Evolutionary conservation across 495 filamentous ascomycete species (phyloP).

Genomic region (Penicillium manginii): DNA sequence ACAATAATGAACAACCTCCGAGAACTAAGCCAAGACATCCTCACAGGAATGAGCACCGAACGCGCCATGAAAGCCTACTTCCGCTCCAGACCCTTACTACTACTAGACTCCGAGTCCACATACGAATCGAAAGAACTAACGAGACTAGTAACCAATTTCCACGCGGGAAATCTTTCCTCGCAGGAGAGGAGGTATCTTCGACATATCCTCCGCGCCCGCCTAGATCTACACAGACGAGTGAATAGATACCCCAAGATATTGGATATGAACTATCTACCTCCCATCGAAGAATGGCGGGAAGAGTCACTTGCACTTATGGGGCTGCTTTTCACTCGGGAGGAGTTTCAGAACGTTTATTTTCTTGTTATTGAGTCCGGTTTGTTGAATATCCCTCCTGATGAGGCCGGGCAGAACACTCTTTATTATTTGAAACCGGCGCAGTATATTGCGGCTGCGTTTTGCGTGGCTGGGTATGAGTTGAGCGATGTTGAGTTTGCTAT

Average conservation of each 20-base stretch:
- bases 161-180: background rate
- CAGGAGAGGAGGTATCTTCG: background rate
- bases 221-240: background rate
- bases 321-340: background rate
- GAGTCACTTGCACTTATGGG: background rate
- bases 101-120: too few species aligned
- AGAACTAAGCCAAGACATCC: background rate
- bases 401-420: background rate
- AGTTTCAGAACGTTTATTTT: background rate
- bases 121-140: background rate
- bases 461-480: background rate
- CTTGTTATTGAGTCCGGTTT: background rate
- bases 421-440: background rate
- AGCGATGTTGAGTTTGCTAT: background rate
- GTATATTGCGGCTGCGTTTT: background rate
- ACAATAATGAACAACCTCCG: background rate
- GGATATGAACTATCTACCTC: background rate
- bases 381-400: background rate
- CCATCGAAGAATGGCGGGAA: background rate
- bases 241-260: background rate
- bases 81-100: background rate
- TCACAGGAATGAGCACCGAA: background rate
- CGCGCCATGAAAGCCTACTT: background rate
- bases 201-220: constrained; percentile 2
- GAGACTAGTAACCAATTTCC: background rate